Evolutionary conservation across 768 basidiomycete genomes (phyloP), one percentile per base, ranked within the genome.

Genomic region (Lepiota venenata): DNA sequence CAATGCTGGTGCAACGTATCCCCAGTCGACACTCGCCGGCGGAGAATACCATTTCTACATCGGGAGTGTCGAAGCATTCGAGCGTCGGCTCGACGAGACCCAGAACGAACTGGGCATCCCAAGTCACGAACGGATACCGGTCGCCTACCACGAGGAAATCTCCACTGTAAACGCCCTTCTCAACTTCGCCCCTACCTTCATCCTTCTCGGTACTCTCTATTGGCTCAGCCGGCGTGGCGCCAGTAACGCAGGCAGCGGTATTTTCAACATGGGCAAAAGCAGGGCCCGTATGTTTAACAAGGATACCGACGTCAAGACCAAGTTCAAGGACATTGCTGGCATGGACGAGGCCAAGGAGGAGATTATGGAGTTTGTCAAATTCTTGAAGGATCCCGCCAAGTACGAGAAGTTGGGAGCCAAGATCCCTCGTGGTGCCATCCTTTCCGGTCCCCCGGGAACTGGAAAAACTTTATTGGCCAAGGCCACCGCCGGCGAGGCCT

Each of bases 271-370:
- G 37, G 97, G 96, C 51, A 98, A 98, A 76, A 94, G 92, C 64
- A 83, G 80, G 56, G 97, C 97, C 12, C 92, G 86, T 71, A 74
- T 97, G 66, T 98, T 98, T 74, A 98, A 98, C 77, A 90, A 96
- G 74, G 96, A 99, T 61, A 93, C 90, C 32, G 91, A 95, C 49
- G 87, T 98, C 66, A 88, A 85, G 67, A 85, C 89, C 64, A 90
- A 90, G 69, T 99, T 99, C 76, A 86, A 86, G 73, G 94, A 99
- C 66, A 93, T 99, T 15, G 97, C 97, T 12, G 97, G 97, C 36
- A 98, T 98, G 96, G 97, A 99, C 72, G 97, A 99, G 72, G 97
- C 95, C 41, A 99, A 99, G 77, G 91, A 95, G 75, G 97, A 99
- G 74, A 96, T 99, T 63, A 96, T 98, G 92, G 97, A 99, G 69